These are phyloP conservation scores for Rhodomyrtus psidioides DNA, from an alignment of 441 rosid genomes.

Conservation along the genomic window DNA sequence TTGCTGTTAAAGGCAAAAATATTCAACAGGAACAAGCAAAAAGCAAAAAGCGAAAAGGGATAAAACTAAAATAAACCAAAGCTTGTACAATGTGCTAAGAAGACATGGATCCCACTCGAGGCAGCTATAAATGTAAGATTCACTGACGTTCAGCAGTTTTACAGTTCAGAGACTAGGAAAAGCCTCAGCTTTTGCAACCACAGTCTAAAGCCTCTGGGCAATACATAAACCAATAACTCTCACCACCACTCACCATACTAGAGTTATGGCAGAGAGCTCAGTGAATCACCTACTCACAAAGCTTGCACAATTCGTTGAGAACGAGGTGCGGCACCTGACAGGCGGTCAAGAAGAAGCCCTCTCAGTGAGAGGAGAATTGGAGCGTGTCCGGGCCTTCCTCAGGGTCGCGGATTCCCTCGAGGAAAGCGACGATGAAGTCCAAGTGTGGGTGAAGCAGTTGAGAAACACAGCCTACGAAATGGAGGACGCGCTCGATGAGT, in stretches of 20 bases:
- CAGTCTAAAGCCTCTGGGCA: neutral
- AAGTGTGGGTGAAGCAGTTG: slow-evolving; percentile 10
- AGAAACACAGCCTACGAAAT: slow-evolving; percentile 4
- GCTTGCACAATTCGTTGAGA: neutral
- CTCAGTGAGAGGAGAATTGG: neutral
- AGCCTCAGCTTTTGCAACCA: neutral
- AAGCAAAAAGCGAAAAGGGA: neutral
- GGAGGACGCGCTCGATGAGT: slow-evolving; percentile 4
- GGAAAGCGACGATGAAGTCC: slow-evolving; percentile 1
- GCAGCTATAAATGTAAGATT: neutral
- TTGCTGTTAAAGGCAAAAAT: neutral
- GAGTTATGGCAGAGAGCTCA: neutral
- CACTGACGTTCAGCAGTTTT: neutral
- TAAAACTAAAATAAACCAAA: neutral
- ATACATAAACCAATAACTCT: neutral
- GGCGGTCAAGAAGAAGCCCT: neutral
- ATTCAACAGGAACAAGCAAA: neutral
- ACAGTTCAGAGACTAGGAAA: too few relatives aligned
- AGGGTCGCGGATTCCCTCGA: neutral
- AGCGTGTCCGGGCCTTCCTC: slow-evolving; percentile 5
- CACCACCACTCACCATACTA: neutral
- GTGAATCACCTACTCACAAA: neutral
- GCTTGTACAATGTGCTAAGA: neutral
- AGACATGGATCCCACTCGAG: neutral
- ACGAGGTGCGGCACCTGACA: neutral